Base-by-base conservation (phyloP, 225 moss, liverwort and hornwort genomes). In the Anthoceros angustus region DNA sequence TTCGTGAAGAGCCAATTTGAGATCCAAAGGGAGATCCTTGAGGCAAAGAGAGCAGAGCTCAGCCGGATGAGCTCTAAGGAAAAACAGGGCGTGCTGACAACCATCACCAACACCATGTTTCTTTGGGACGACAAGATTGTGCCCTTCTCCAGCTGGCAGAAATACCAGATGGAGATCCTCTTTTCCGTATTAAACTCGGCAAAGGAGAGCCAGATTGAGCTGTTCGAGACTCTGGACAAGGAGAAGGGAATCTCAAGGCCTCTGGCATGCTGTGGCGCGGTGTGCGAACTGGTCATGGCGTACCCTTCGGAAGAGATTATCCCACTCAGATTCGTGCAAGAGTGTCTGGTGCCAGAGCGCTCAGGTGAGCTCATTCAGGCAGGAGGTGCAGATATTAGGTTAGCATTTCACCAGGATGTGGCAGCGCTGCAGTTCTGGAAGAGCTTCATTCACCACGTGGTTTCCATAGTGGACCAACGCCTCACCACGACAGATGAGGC, bases 91-190 rank as follows among this genome's bases (percentile, higher is more conserved):
- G 75, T 72, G 32, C 61, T 93, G 46, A 61, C 62, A 38, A 84
- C 76, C 4, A 66, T 93, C 63, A 93, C 69, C 64, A 87, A 86
- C 64, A 87, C 89, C 66, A 87, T 89, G 85, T 85, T 85, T 63
- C 63, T 87, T 8, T 93, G 89, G 87, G 78, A 89, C 40, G 87
- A 82, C 68, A 67, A 72, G 5, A 50, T 49, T 1, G 21, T 41
- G 9, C 69, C 71, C 0, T 79, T 65, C 63, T 78, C 67, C n/a
- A 62, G 61, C 5, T 77, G 72, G 80, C 60, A 26, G 18, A 67
- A 75, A 46, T 55, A 55, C 55, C 63, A 72, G 38, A 5, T 45
- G 8, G 73, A 85, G 14, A 42, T 82, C 12, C 42, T 77, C 39
- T 12, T 86, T 9, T 70, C 40, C 10, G 76, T 70, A 61, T 67